Conservation (phyloP, 2,329 filamentous ascomycete species). For the Claviceps sp. region DNA sequence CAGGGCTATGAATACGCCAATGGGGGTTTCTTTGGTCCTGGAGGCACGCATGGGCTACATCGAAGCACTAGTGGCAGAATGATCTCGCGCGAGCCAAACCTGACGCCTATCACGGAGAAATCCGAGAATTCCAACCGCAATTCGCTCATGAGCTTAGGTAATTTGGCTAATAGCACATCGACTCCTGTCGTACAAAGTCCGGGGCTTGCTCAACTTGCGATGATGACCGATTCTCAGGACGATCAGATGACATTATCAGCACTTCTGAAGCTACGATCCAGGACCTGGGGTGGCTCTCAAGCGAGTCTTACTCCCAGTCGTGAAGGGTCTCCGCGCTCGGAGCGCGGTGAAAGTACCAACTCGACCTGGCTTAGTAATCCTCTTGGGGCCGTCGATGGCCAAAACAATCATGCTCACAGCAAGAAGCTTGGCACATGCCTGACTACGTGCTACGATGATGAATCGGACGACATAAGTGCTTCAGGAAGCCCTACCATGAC, state of each 20-base stretch:
- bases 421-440: conserved; percentile 39
- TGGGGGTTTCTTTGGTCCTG: conserved; percentile 80
- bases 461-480: conserved; percentile 32
- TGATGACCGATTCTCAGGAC: conserved; percentile 39
- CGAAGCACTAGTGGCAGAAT: conserved; percentile 61
- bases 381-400: conserved; percentile 1
- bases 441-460: conserved; percentile 31
- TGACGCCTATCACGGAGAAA: conserved; percentile 91
- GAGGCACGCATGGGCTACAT: conserved; percentile 39
- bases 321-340: conserved; percentile 36
- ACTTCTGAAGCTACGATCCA: conserved; percentile 57
- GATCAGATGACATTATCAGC: conserved; percentile 64
- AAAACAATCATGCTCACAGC: conserved; percentile 16
- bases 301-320: conserved; percentile 48
- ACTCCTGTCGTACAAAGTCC: conserved; percentile 47
- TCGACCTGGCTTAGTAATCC: conserved; percentile 5
- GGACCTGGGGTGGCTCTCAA: conserved; percentile 71
- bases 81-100: conserved; percentile 70
- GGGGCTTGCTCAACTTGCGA: conserved; percentile 64
- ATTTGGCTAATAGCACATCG: conserved; percentile 25
- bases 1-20: conserved; percentile 50
- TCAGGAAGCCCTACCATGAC: conserved; percentile 38
- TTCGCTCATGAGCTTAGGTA: conserved; percentile 61
- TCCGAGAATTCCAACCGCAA: conserved; percentile 95
- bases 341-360: conserved; percentile 29